These are phyloP conservation scores for Ogataea hybrid DNA, from an alignment of 1,139 yeast species.

Conservation along the genomic window DNA sequence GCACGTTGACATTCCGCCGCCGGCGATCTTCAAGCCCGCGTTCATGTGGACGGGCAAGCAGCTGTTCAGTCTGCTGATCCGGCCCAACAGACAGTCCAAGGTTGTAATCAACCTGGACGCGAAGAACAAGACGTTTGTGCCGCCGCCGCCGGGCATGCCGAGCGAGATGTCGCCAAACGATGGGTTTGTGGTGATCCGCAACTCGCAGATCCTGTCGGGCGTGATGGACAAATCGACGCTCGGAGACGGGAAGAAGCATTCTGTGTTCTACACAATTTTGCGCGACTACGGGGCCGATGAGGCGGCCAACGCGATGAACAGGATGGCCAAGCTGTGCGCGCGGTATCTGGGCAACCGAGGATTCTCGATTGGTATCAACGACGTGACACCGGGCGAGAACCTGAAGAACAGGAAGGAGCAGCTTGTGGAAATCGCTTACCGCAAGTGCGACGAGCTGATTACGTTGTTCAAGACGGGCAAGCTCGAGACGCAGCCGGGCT, in stretches of 20 bases:
- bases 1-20: conserved; percentile 94
- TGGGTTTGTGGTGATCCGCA: conserved; percentile 87
- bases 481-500: conserved; percentile 97
- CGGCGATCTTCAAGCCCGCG: conserved; percentile 86
- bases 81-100: conserved; percentile 71
- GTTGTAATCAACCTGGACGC: conserved; percentile 92
- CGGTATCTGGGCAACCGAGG: conserved; percentile 93
- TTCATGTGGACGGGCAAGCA: conserved; percentile 98
- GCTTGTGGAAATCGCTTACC: conserved; percentile 88
- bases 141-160: conserved; percentile 70
- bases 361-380: conserved; percentile 95
- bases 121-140: conserved; percentile 80
- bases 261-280: conserved; percentile 91
- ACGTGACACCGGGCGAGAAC: conserved; percentile 89
- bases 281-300: conserved; percentile 95
- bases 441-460: conserved; percentile 90
- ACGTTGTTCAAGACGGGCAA: conserved; percentile 77
- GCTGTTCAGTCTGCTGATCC: conserved; percentile 81
- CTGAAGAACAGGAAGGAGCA: conserved; percentile 78
- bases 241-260: conserved; percentile 98
- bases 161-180: conserved; percentile 98
- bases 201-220: conserved; percentile 86
- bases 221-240: conserved; percentile 95
- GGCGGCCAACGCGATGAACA: conserved; percentile 95
- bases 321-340: conserved; percentile 98